phyloP scores from a whole-genome alignment of 1,284 basidiomycete genomes.

The Xerocomus minutiporus region DNA sequence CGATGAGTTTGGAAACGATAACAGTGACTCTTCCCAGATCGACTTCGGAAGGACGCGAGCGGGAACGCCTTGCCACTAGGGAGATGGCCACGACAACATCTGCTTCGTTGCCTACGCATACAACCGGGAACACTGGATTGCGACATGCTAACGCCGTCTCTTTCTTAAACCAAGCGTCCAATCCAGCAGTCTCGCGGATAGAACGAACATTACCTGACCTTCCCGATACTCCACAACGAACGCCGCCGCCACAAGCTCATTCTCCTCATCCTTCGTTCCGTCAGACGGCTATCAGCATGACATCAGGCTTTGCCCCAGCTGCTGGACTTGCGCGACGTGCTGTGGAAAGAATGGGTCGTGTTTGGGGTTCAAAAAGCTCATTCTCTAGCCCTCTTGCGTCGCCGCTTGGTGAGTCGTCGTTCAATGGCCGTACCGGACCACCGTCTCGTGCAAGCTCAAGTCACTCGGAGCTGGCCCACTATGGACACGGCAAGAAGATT shows the following conservation, averaged over 20 bases:
- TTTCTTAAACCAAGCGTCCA: slow-evolving; percentile 12
- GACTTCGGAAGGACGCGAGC: slow-evolving; percentile 25
- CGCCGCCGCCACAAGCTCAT: slow-evolving; percentile 17
- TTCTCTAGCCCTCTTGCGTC: slow-evolving; percentile 40
- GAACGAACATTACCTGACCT: slow-evolving; percentile 34
- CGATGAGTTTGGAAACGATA: slow-evolving; percentile 33
- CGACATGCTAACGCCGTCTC: slow-evolving; percentile 18
- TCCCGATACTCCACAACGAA: slow-evolving; percentile 28
- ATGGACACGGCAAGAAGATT: slow-evolving; percentile 30
- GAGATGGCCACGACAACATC: slow-evolving; percentile 17
- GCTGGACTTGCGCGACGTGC: slow-evolving; percentile 71
- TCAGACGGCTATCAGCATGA: slow-evolving; percentile 68
- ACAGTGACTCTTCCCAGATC: slow-evolving; percentile 30
- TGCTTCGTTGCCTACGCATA: slow-evolving; percentile 20
- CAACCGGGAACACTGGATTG: slow-evolving; percentile 8
- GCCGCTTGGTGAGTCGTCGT: slow-evolving; percentile 33
- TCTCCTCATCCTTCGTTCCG: slow-evolving; percentile 38
- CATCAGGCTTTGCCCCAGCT: slow-evolving; percentile 59
- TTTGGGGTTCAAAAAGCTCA: slow-evolving; percentile 50
- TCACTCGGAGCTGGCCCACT: slow-evolving; percentile 18
- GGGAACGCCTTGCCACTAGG: slow-evolving; percentile 20
- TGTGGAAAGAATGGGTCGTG: slow-evolving; percentile 68
- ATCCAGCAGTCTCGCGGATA: slow-evolving; percentile 3
- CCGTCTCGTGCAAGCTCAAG: slow-evolving; percentile 40
- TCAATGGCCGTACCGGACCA: slow-evolving; percentile 23